Percentiles rank a stretch among this genome's conserved stretches.
Conservation (phyloP, 164 flowering plant species). For the Hamamelis virginiana region DNA sequence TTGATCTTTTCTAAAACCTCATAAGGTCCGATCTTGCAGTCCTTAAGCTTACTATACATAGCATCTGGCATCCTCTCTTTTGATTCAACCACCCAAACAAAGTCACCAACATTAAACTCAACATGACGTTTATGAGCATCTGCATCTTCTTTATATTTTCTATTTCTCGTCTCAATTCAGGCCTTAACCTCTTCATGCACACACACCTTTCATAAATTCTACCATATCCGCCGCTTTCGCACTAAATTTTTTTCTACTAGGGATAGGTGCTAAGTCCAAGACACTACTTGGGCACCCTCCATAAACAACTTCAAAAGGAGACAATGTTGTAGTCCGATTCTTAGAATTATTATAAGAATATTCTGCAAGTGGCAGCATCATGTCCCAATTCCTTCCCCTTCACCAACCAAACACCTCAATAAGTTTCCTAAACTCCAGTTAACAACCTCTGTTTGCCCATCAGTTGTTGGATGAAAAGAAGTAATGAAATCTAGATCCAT, state of each 20-base stretch:
- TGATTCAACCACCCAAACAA: background rate
- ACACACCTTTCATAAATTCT: background rate
- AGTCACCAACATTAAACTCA: background rate
- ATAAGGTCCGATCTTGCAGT: background rate
- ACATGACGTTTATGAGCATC: background rate
- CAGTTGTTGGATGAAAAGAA: too few species aligned
- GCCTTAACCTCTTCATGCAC: background rate
- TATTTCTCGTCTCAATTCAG: background rate
- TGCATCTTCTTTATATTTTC: background rate
- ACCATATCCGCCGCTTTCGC: background rate
- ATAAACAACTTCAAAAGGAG: slow-evolving; percentile 1
- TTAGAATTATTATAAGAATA: background rate
- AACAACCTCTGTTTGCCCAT: too few species aligned
- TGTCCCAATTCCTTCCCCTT: background rate
- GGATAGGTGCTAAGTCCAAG: background rate
- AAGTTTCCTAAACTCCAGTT: too few species aligned
- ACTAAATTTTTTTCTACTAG: background rate
- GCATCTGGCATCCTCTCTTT: background rate
- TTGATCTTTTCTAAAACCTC: background rate
- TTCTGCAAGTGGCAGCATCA: background rate
- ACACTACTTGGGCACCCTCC: background rate
- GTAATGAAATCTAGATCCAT: too few species aligned
- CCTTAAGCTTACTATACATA: background rate
- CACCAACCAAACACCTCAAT: background rate
- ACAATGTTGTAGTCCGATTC: background rate